Evolutionary conservation across 108 stramenopile species (phyloP), one percentile per base, ranked within the genome.

Genomic region (Fragilariopsis cylindrus): DNA sequence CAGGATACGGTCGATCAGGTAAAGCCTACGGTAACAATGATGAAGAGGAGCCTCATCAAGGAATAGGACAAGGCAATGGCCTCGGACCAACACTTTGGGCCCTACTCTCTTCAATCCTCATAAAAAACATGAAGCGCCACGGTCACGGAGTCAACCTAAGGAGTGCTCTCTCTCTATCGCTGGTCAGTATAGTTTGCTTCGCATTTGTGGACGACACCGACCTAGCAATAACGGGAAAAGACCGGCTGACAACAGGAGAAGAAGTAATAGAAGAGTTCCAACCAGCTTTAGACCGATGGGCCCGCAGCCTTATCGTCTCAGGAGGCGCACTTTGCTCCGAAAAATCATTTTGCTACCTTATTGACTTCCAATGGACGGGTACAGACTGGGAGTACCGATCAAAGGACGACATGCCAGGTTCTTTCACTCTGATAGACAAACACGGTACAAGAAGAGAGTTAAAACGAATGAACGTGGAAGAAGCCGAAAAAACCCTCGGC

Each of bases 131-230:
- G 47, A 15, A 45, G 11, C 43, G 43, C 15, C 18, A 11, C 8
- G 65, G 65, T 21, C 65, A 66, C 47, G 65, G 65, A 13, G 65
- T 66, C 15, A 41, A 66, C 11, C 13, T 54, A n/a, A 13, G 53
- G 13, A 15, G 15, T 54, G 53, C n/a, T n/a, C 13, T 54, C n/a
- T 54, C 53, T 54, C 13, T 15, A 15, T n/a, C 13, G n/a, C 53
- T n/a, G 15, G n/a, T 54, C 53, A 30, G 30, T 2, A 46, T 66
- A 13, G 65, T 66, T 7, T 66, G 65, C 65, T 66, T 44, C 47
- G 65, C 65, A 15, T 66, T 66, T 45, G 65, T 66, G 65, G 65
- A 66, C 16, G 65, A 66, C 30, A 66, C 65, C 0, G 65, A 66
- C 43, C 30, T 30, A 30, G 30, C 30, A 30, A 30, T 30, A 30